phyloP scores from a whole-genome alignment of 2,329 filamentous ascomycete species.

The Nannizziopsis barbatae region DNA sequence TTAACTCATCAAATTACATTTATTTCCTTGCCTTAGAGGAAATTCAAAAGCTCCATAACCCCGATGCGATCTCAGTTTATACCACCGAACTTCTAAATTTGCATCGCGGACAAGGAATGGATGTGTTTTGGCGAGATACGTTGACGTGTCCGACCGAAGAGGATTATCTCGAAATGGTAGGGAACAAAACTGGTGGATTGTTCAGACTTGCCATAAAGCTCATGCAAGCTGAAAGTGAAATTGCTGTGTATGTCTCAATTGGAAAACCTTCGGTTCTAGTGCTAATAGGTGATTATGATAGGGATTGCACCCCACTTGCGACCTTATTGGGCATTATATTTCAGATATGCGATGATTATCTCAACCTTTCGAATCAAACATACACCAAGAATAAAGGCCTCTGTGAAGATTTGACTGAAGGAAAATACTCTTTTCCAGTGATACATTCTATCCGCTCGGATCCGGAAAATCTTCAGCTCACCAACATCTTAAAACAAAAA shows the following conservation, averaged over 20 bases:
- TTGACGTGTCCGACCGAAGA: slow-evolving; percentile 28
- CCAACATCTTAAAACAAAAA: slow-evolving; percentile 84
- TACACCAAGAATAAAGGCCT: slow-evolving; percentile 80
- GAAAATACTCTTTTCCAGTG: slow-evolving; percentile 26
- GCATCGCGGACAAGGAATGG: slow-evolving; percentile 33
- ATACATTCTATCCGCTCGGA: slow-evolving; percentile 40
- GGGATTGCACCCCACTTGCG: slow-evolving; percentile 50
- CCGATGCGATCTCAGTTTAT: slow-evolving; percentile 27
- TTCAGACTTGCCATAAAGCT: slow-evolving; percentile 30
- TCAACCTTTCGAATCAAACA: slow-evolving; percentile 56
- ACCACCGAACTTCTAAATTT: slow-evolving; percentile 30
- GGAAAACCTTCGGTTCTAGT: no score
- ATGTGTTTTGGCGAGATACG: slow-evolving; percentile 32
- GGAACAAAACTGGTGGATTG: slow-evolving; percentile 33
- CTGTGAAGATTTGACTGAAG: slow-evolving; percentile 40
- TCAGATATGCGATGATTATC: slow-evolving; percentile 54
- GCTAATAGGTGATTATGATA: neutral
- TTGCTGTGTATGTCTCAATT: slow-evolving; percentile 11
- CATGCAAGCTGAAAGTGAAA: slow-evolving; percentile 26
- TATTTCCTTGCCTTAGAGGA: slow-evolving; percentile 32
- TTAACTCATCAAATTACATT: slow-evolving; percentile 38
- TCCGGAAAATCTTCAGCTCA: slow-evolving; percentile 51
- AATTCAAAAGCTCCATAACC: slow-evolving; percentile 23
- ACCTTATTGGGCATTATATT: slow-evolving; percentile 34
- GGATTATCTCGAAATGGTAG: slow-evolving; percentile 35